phyloP scores from a whole-genome alignment of 106 monocot species.

The Dactylorhiza incarnata region DNA sequence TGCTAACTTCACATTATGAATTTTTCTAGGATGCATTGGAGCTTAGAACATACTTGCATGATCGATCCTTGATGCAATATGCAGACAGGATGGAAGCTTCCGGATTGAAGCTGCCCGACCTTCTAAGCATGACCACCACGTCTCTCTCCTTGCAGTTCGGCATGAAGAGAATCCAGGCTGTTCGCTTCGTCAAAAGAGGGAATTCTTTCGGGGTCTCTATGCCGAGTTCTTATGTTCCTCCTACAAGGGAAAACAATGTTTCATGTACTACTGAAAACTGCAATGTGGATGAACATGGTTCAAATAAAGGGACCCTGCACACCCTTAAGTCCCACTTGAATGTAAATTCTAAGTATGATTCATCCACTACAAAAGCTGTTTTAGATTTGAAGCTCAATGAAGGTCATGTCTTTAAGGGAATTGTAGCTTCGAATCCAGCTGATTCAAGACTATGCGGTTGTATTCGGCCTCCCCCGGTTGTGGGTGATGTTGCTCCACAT shows the following conservation, averaged over 20 bases:
- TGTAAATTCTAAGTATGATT: conserved; percentile 10
- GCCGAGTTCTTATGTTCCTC: conserved; percentile 6
- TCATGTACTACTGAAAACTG: conserved; percentile 4
- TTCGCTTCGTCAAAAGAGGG: conserved; percentile 23
- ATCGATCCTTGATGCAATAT: conserved; percentile 35
- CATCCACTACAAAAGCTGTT: conserved; percentile 11
- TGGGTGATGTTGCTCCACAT: conserved; percentile 24
- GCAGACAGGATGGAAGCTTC: conserved; percentile 41
- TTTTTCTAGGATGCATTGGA: conserved; percentile 12
- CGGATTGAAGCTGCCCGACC: conserved; percentile 15
- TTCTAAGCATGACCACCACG: conserved; percentile 18
- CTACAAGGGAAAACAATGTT: conserved; percentile 12
- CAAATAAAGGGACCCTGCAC: background rate
- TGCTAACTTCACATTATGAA: background rate
- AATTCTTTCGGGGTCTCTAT: background rate
- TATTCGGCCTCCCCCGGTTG: conserved; percentile 12
- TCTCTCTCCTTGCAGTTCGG: conserved; percentile 29
- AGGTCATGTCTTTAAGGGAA: conserved; percentile 32
- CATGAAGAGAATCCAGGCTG: conserved; percentile 33
- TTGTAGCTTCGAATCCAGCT: conserved; percentile 22
- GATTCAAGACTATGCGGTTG: conserved; percentile 22
- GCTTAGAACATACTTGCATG: conserved; percentile 40
- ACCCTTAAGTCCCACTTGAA: conserved; percentile 4
- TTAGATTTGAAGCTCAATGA: conserved; percentile 18
- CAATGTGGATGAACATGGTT: background rate